Evolutionary conservation across 192 early-diverging fungal species (phyloP).

Genomic region (Entrophospora sp.): DNA sequence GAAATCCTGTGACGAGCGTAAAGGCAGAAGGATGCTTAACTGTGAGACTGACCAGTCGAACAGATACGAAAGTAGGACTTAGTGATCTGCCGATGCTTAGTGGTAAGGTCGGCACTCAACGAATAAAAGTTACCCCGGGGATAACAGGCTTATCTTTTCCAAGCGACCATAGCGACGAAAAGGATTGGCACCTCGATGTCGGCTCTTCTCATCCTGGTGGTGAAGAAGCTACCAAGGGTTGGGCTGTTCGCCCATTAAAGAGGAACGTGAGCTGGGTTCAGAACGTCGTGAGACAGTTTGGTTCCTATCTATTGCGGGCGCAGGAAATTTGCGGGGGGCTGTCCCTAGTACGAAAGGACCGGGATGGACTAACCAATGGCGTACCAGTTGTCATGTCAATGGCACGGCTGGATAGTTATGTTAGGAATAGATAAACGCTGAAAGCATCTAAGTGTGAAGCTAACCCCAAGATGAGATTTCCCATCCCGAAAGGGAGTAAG

Average conservation of each 20-base stretch:
- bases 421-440: constrained; percentile 1
- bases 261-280: constrained; percentile 91
- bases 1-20: constrained; percentile 68
- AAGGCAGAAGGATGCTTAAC: constrained; percentile 67
- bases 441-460: neutral
- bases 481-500: too few species aligned
- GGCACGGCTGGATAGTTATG: neutral
- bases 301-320: constrained; percentile 88
- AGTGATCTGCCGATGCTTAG: constrained; percentile 47
- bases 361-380: constrained; percentile 61
- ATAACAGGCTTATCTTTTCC: constrained; percentile 69
- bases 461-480: too few species aligned
- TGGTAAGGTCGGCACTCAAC: constrained; percentile 67
- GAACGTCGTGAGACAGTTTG: constrained; percentile 94
- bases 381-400: too few species aligned
- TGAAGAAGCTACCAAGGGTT: constrained; percentile 78
- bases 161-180: constrained; percentile 77
- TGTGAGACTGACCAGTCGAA: constrained; percentile 43
- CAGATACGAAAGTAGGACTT: constrained; percentile 14
- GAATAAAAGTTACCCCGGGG: constrained; percentile 81
- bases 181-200: constrained; percentile 82
- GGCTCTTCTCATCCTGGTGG: constrained; percentile 80
- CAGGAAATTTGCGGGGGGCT: too few species aligned
- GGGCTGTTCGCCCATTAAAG: constrained; percentile 84
- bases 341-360: too few species aligned